Conservation (phyloP, 2,329 filamentous ascomycete genomes). For the Cladophialophora chaetospira region DNA sequence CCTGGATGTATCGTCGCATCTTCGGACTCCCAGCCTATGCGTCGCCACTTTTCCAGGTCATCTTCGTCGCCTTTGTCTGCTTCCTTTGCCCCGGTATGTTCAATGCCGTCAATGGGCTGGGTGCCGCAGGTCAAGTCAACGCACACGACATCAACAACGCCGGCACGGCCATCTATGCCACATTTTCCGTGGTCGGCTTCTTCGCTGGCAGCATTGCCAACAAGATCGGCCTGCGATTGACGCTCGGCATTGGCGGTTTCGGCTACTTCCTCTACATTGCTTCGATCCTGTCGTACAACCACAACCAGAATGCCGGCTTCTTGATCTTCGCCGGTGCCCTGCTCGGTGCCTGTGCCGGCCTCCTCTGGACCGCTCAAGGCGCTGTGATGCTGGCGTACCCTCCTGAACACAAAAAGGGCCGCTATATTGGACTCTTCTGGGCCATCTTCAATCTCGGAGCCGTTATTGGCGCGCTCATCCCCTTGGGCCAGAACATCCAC, state of each 20-base stretch:
- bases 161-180: slow-evolving; percentile 69
- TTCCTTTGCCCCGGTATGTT: slow-evolving; percentile 75
- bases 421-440: slow-evolving; percentile 85
- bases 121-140: slow-evolving; percentile 64
- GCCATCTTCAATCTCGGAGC: slow-evolving; percentile 84
- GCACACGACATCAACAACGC: slow-evolving; percentile 64
- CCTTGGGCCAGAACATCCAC: slow-evolving; percentile 51
- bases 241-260: slow-evolving; percentile 38
- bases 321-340: slow-evolving; percentile 44
- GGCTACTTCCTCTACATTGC: slow-evolving; percentile 42
- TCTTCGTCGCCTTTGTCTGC: slow-evolving; percentile 71
- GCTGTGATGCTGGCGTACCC: slow-evolving; percentile 70
- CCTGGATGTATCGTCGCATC: slow-evolving; percentile 69
- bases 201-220: slow-evolving; percentile 50
- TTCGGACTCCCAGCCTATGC: slow-evolving; percentile 67
- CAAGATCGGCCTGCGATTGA: slow-evolving; percentile 37
- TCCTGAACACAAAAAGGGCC: slow-evolving; percentile 71
- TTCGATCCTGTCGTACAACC: slow-evolving; percentile 45
- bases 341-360: slow-evolving; percentile 43
- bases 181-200: slow-evolving; percentile 62
- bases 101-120: slow-evolving; percentile 67
- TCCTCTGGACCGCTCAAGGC: slow-evolving; percentile 46
- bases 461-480: slow-evolving; percentile 70
- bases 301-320: slow-evolving; percentile 43
- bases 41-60: slow-evolving; percentile 70